phyloP scores from a whole-genome alignment of 345 rosid genomes.

The Ailanthus altissimus region DNA sequence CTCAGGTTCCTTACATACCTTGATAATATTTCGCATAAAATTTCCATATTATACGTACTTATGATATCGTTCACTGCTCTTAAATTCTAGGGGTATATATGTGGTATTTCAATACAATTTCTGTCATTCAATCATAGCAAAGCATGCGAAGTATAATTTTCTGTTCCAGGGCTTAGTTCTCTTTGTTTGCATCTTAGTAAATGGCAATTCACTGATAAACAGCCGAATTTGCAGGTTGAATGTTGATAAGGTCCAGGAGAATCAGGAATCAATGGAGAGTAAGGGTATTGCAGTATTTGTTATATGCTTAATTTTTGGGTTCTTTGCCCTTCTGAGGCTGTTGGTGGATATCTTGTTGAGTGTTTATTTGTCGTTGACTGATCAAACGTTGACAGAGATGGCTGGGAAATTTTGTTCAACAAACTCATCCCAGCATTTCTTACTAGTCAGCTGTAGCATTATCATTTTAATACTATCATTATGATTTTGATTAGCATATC shows the following conservation, averaged over 20 bases:
- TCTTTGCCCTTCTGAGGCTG: slow-evolving; percentile 49
- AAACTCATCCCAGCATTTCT: slow-evolving; percentile 56
- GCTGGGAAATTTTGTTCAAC: slow-evolving; percentile 60
- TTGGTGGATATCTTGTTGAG: slow-evolving; percentile 44
- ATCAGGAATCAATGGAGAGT: slow-evolving; percentile 67
- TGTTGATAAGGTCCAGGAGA: slow-evolving; percentile 51
- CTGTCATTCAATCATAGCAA: background rate
- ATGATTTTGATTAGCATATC: slow-evolving; percentile 22
- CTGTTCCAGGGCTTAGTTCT: background rate
- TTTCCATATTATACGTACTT: background rate
- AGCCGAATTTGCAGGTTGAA: slow-evolving; percentile 43
- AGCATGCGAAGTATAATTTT: background rate
- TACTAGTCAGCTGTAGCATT: slow-evolving; percentile 48
- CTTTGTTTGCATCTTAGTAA: background rate
- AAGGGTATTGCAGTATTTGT: slow-evolving; percentile 72
- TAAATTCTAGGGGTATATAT: too few species aligned
- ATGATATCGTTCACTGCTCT: background rate
- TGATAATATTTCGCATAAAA: slow-evolving; percentile 4
- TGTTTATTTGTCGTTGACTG: slow-evolving; percentile 31
- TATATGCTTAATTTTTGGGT: slow-evolving; percentile 57
- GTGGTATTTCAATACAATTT: background rate
- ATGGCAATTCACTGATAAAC: slow-evolving; percentile 7
- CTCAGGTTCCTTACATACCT: slow-evolving; percentile 49
- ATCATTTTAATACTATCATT: slow-evolving; percentile 51
- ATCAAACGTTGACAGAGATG: slow-evolving; percentile 28